Evolutionary conservation across 2,329 filamentous ascomycete genomes (phyloP).

Genomic region (Fusarium heterosporum): DNA sequence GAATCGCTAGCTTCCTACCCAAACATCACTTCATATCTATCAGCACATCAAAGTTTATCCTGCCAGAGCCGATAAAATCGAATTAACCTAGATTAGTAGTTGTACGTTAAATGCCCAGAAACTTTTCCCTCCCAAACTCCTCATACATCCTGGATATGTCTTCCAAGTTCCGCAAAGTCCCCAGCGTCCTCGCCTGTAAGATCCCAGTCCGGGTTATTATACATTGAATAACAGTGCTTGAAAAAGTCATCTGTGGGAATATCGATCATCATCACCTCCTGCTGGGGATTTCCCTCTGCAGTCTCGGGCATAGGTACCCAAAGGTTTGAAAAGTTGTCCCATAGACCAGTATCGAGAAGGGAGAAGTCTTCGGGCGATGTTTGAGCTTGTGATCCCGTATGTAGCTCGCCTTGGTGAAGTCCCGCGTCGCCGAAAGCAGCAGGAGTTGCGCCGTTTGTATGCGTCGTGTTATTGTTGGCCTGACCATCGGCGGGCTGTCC

Average conservation of each 20-base stretch:
- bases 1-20: background rate
- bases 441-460: slow-evolving; percentile 19
- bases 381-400: slow-evolving; percentile 13
- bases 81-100: background rate
- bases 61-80: background rate
- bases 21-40: background rate
- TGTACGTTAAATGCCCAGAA: slow-evolving; percentile 24
- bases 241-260: slow-evolving; percentile 44
- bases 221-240: slow-evolving; percentile 48
- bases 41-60: background rate
- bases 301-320: slow-evolving; percentile 41
- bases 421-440: slow-evolving; percentile 6
- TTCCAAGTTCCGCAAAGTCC: slow-evolving; percentile 45
- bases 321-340: slow-evolving; percentile 46
- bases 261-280: slow-evolving; percentile 44
- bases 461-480: background rate
- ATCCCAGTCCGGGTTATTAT: slow-evolving; percentile 47
- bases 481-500: slow-evolving; percentile 16
- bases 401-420: slow-evolving; percentile 6
- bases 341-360: slow-evolving; percentile 43
- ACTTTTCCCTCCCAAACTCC: slow-evolving; percentile 10
- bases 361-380: slow-evolving; percentile 41
- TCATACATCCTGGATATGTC: slow-evolving; percentile 45
- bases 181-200: slow-evolving; percentile 46
- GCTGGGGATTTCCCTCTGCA: slow-evolving; percentile 29